Evolutionary conservation across 192 early-diverging fungal species (phyloP), one percentile per base, ranked within the genome.

Genomic region (Dissophora ornata): DNA sequence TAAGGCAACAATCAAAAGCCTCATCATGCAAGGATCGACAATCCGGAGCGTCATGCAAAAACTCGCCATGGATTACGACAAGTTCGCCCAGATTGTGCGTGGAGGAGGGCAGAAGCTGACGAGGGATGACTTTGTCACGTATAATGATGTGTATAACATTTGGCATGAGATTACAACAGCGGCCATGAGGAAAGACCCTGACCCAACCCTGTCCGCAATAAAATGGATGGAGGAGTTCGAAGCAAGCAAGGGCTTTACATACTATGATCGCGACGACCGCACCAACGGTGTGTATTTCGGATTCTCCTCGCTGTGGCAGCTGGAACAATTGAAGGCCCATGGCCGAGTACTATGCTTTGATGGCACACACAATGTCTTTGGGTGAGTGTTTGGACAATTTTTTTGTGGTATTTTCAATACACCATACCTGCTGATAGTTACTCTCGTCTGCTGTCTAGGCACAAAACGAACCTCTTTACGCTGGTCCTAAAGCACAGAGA

Each of bases 111-210:
- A 55, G 24, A 32, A 45, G 2, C 38, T 67, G 0, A 24, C 53
- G 3, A 12, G 64, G n/a, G 70, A 64, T 40, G 45, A 67, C 45
- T 56, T 57, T 38, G 32, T 67, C 41, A 56, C 69, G 5, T 71
- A 57, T 28, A 62, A 73, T 22, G 62, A 73, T 46, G 70, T 73
- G 0, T 73, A 65, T 16, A 67, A 67, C 24, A 34, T 57, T 10
- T 67, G 44, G 54, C 57, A 57, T 22, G 21, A 12, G 2, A 67
- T 57, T 4, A 49, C 45, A 2, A 13, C 24, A 1, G n/a, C 12
- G 32, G 28, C 9, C 3, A 57, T 57, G 53, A 16, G 54, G n/a
- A 67, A 67, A 29, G 64, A 67, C 19, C n/a, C 13, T 3, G 33
- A 56, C 24, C 16, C 42, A 16, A 21, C 24, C 16, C 10, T 67